Percentiles rank a stretch among this genome's conserved stretches.
Evolutionary conservation across 2,329 filamentous ascomycete species (phyloP).

Genomic region (Pseudocercospora musae): DNA sequence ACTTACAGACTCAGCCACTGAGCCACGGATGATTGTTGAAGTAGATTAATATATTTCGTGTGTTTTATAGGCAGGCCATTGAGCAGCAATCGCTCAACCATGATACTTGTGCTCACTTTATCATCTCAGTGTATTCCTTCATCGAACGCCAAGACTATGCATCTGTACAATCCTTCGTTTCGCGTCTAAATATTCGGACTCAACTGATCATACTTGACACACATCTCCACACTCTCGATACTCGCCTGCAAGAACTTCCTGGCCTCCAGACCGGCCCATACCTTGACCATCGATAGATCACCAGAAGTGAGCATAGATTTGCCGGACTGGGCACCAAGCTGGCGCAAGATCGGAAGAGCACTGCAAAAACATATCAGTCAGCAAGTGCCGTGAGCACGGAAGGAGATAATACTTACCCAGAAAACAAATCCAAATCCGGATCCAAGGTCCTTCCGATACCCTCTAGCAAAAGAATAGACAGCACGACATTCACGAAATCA

Average conservation of each 20-base stretch:
- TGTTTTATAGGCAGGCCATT: too few relatives aligned
- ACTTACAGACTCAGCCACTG: too few relatives aligned
- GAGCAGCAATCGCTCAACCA: too few relatives aligned
- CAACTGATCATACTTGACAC: constrained; percentile 85
- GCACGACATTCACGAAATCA: constrained; percentile 97
- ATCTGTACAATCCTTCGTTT: background rate
- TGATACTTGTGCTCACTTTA: background rate
- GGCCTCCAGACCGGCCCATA: constrained; percentile 89
- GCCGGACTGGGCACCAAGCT: constrained; percentile 76
- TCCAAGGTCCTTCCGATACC: constrained; percentile 87
- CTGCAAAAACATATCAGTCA: constrained; percentile 44
- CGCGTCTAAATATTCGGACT: constrained; percentile 71
- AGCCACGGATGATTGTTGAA: too few relatives aligned
- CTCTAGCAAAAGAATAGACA: constrained; percentile 88
- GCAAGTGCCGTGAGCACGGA: background rate
- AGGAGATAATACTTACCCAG: constrained; percentile 50
- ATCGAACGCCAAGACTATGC: background rate
- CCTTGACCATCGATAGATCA: constrained; percentile 68
- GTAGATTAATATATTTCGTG: too few relatives aligned
- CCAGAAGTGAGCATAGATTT: constrained; percentile 50
- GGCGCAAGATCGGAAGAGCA: constrained; percentile 83
- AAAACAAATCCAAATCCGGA: constrained; percentile 81
- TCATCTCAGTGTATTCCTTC: background rate
- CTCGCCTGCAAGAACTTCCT: constrained; percentile 86
- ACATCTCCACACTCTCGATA: constrained; percentile 82